Percentiles rank a stretch among this genome's conserved stretches.
Conservation (phyloP, 768 basidiomycete genomes). For the Pleurotus ostreatus region DNA sequence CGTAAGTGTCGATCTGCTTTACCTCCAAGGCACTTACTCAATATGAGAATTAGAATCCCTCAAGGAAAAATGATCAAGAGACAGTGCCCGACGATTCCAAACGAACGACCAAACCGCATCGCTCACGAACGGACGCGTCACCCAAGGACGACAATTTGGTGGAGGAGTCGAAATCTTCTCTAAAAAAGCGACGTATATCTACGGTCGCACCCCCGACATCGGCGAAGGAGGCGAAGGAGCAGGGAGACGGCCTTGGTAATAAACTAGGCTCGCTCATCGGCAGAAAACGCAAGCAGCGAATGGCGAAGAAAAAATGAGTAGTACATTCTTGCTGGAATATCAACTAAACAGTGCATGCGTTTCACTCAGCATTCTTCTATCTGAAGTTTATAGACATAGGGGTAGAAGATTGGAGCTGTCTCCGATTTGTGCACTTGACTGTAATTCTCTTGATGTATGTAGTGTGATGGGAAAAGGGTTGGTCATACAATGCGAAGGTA, state of each 20-base stretch:
- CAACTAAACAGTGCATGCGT: too few species aligned
- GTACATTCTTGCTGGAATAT: too few species aligned
- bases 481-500: too few species aligned
- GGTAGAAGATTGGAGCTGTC: too few species aligned
- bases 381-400: too few species aligned
- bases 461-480: too few species aligned
- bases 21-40: background rate
- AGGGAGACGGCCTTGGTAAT: conserved; percentile 25
- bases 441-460: too few species aligned
- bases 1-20: conserved; percentile 15
- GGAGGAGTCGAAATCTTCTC: conserved; percentile 21
- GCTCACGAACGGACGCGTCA: conserved; percentile 8
- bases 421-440: too few species aligned
- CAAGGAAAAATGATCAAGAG: conserved; percentile 5
- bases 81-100: conserved; percentile 7
- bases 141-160: background rate
- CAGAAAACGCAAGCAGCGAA: conserved; percentile 72
- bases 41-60: conserved; percentile 2
- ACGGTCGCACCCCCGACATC: conserved; percentile 14
- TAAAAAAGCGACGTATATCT: conserved; percentile 36
- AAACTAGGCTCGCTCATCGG: conserved; percentile 72
- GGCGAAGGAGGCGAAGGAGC: conserved; percentile 14
- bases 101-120: conserved; percentile 13
- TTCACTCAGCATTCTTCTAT: too few species aligned
- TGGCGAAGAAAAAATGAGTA: conserved; percentile 26